phyloP scores from a whole-genome alignment of 768 basidiomycete species.

The Mycena haematopus region DNA sequence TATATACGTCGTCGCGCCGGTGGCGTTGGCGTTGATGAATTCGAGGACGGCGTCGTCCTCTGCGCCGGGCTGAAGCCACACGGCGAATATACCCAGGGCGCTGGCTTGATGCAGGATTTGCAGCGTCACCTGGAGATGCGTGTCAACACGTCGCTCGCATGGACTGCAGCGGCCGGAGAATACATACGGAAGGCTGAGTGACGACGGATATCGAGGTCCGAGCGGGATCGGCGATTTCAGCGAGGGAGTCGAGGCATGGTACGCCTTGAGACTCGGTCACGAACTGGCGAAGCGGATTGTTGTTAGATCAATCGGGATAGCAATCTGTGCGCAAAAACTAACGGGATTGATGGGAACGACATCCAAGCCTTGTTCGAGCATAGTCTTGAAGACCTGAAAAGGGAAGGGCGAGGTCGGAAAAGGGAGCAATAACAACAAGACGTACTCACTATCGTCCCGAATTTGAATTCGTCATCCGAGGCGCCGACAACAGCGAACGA shows the following conservation, averaged over 20 bases:
- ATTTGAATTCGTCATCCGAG: constrained; percentile 58
- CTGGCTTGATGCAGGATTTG: constrained; percentile 54
- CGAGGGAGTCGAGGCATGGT: constrained; percentile 46
- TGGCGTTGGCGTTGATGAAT: constrained; percentile 17
- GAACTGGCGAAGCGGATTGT: background rate
- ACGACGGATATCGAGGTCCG: constrained; percentile 61
- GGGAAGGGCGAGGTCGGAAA: background rate
- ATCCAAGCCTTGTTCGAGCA: constrained; percentile 47
- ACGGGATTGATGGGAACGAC: constrained; percentile 63
- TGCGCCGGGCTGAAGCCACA: constrained; percentile 76
- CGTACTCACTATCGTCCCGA: constrained; percentile 24
- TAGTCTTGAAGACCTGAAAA: constrained; percentile 58
- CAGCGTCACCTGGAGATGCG: constrained; percentile 51
- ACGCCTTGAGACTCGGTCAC: constrained; percentile 49
- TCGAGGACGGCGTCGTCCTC: constrained; percentile 48
- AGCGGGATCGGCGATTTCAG: constrained; percentile 48
- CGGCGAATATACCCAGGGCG: constrained; percentile 49
- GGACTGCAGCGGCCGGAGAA: background rate
- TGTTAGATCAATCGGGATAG: background rate
- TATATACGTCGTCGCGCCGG: constrained; percentile 14
- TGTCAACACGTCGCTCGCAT: background rate
- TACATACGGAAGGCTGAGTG: constrained; percentile 55
- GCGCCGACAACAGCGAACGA: constrained; percentile 64
- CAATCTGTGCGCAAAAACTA: background rate
- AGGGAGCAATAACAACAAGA: background rate